These are phyloP conservation scores for Isochrysis galbana DNA, from an alignment of 78 protist species.

Conservation along the genomic window DNA sequence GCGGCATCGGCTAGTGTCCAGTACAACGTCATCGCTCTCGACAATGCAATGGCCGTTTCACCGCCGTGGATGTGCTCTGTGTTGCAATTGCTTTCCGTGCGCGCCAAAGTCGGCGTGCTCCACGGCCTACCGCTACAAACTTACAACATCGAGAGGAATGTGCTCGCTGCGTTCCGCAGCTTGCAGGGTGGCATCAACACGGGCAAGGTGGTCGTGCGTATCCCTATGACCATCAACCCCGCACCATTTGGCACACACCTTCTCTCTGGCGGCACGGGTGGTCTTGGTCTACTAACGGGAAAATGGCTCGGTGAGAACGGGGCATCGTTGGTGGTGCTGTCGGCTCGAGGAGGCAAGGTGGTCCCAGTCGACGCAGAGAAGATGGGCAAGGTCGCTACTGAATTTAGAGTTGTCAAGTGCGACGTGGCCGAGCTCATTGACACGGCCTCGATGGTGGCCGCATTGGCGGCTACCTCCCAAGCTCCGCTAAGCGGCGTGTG, in stretches of 20 bases:
- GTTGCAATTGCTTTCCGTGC: not conserved
- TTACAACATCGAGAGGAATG: not conserved
- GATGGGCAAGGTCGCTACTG: not conserved
- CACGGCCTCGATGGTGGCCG: not conserved
- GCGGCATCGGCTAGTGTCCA: not conserved
- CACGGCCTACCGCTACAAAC: not conserved
- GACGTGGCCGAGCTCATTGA: not conserved
- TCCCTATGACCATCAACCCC: not conserved
- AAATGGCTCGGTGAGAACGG: constrained; percentile 3
- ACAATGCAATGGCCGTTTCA: not conserved
- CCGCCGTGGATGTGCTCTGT: not conserved
- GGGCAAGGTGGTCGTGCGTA: constrained; percentile 17
- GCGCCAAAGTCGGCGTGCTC: not conserved
- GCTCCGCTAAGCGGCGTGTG: not conserved
- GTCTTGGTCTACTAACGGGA: not conserved
- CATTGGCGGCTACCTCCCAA: not conserved
- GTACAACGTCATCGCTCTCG: not conserved
- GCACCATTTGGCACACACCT: not conserved
- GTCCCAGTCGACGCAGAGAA: not conserved
- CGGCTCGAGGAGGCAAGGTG: not conserved
- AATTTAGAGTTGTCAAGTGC: not conserved
- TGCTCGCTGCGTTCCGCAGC: not conserved
- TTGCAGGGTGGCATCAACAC: constrained; percentile 10
- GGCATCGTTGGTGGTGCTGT: not conserved
- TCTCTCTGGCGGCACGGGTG: constrained; percentile 37